Conservation (phyloP, 768 basidiomycete genomes). For the Daedalea quercina region DNA sequence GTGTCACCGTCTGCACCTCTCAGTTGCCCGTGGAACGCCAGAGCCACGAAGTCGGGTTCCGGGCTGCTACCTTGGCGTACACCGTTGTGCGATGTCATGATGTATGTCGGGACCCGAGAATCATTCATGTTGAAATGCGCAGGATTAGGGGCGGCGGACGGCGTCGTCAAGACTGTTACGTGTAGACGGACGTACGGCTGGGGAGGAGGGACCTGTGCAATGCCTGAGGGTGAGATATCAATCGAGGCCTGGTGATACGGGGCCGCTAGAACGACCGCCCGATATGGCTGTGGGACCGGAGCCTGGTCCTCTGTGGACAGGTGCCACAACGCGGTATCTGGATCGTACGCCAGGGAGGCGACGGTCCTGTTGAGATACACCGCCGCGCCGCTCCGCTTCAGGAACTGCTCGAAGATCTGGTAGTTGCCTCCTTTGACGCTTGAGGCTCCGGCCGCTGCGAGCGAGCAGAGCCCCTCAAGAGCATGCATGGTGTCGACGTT, state of each 20-base stretch:
- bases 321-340: conserved; percentile 41
- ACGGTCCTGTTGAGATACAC: conserved; percentile 69
- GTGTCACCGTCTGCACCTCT: conserved; percentile 23
- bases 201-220: conserved; percentile 48
- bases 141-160: conserved; percentile 49
- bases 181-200: conserved; percentile 82
- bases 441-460: conserved; percentile 65
- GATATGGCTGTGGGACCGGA: conserved; percentile 37
- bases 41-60: conserved; percentile 75
- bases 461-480: conserved; percentile 60
- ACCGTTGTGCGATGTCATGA: conserved; percentile 72
- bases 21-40: conserved; percentile 70
- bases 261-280: conserved; percentile 78
- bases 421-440: conserved; percentile 77
- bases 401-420: conserved; percentile 78
- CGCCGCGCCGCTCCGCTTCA: conserved; percentile 61
- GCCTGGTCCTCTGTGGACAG: conserved; percentile 39
- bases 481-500: conserved; percentile 71
- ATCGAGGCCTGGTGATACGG: conserved; percentile 73
- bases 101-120: conserved; percentile 45
- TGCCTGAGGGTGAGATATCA: conserved; percentile 37
- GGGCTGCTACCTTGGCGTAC: conserved; percentile 32
- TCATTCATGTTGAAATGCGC: conserved; percentile 59
- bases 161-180: conserved; percentile 83
- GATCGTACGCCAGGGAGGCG: conserved; percentile 21